These are phyloP conservation scores for Raffaelea deltoideospora DNA, from an alignment of 2,329 filamentous ascomycete species.

Conservation along the genomic window DNA sequence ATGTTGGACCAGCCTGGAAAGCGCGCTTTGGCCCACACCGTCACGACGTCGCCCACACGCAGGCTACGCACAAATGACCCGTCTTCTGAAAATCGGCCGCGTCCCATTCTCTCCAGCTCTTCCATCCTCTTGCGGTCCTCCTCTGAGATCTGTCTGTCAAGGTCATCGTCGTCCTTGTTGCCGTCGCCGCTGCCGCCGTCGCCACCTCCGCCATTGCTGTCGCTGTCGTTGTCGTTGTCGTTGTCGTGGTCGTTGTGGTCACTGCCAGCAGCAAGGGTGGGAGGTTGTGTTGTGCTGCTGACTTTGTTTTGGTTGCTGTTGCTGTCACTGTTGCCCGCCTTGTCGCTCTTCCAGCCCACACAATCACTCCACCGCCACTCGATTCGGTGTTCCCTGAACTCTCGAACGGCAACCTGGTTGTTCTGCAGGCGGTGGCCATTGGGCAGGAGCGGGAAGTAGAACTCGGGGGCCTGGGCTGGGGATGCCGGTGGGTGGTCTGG, in stretches of 20 bases:
- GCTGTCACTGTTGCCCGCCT: too few species aligned
- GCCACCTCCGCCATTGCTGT: too few species aligned
- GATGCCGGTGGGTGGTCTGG: background rate
- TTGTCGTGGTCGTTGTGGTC: background rate
- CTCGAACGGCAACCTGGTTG: conserved; percentile 23
- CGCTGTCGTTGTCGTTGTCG: background rate
- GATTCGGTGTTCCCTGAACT: conserved; percentile 27
- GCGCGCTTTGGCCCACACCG: conserved; percentile 44
- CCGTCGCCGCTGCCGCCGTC: too few species aligned
- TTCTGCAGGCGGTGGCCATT: conserved; percentile 28
- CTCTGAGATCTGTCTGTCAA: too few species aligned
- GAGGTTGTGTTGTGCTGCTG: too few species aligned
- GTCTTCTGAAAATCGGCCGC: conserved; percentile 33
- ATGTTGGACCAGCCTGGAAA: conserved; percentile 39
- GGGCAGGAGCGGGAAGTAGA: conserved; percentile 22
- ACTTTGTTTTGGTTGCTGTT: too few species aligned
- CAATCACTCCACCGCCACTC: conserved; percentile 39
- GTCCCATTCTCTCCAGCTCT: conserved; percentile 25
- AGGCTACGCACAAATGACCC: conserved; percentile 41
- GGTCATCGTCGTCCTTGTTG: too few species aligned
- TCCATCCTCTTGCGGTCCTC: conserved; percentile 7
- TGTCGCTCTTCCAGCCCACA: conserved; percentile 17
- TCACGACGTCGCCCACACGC: conserved; percentile 44
- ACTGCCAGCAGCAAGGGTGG: too few species aligned
- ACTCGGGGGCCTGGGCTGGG: conserved; percentile 12